Evolutionary conservation across 75 land plant genomes (phyloP).

Genomic region (Azolla pinnata): DNA sequence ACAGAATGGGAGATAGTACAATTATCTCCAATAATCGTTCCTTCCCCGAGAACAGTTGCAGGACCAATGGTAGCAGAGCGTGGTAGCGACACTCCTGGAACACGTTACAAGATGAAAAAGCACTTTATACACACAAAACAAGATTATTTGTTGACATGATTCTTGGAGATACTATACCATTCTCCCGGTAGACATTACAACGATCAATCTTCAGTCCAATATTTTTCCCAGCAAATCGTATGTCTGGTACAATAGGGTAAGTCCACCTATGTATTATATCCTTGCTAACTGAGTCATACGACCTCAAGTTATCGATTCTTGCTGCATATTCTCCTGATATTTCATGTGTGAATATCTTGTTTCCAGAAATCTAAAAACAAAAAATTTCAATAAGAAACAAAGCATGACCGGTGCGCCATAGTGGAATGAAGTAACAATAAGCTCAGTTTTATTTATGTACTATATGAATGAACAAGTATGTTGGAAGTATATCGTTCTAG

Average conservation of each 20-base stretch:
- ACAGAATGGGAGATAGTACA: slow-evolving; percentile 58
- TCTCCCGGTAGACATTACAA: slow-evolving; percentile 58
- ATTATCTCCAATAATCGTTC: slow-evolving; percentile 56
- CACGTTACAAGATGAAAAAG: too few relatives aligned
- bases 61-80: slow-evolving; percentile 55
- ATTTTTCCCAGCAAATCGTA: slow-evolving; percentile 42
- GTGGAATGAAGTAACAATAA: too few relatives aligned
- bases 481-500: too few relatives aligned
- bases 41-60: slow-evolving; percentile 58
- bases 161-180: too few relatives aligned
- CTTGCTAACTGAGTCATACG: slow-evolving; percentile 87
- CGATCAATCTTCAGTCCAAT: slow-evolving; percentile 46
- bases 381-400: slow-evolving; percentile 8
- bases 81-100: slow-evolving; percentile 53
- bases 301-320: slow-evolving; percentile 74
- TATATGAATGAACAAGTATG: too few relatives aligned
- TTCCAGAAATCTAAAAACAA: slow-evolving; percentile 68
- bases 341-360: slow-evolving; percentile 84
- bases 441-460: too few relatives aligned
- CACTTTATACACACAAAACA: too few relatives aligned
- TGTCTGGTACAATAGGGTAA: slow-evolving; percentile 85
- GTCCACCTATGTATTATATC: slow-evolving; percentile 94
- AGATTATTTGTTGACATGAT: too few relatives aligned
- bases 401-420: too few relatives aligned
- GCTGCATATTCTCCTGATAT: slow-evolving; percentile 82